Base-by-base conservation (phyloP, 2,329 filamentous ascomycete genomes). In the Colletotrichum horii region DNA sequence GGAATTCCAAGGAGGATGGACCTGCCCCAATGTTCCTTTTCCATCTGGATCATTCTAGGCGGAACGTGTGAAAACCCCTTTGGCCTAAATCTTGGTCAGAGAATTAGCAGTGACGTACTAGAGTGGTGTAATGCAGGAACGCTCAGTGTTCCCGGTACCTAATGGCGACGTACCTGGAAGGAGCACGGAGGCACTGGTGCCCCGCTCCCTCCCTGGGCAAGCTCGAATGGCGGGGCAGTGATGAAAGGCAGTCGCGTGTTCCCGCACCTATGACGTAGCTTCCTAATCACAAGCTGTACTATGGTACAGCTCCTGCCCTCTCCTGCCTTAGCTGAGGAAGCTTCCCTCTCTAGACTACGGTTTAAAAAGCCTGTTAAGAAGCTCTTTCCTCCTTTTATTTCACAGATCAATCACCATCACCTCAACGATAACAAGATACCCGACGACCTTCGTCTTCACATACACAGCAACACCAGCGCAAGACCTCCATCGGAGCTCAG, bases 241-340 rank as follows among this genome's bases (percentile, higher is more conserved):
- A 65, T 70, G 55, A 62, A 74, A 71, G 67, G 52, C 65, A 75
- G 71, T 77, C 71, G 76, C 65, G 76, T 72, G 76, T 77, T 77
- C 52, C 56, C 71, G 64, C 75, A 71, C 67, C 64, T 73, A 78
- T 78, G 76, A 78, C 76, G 76, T 78, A 78, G 71, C 72, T 77
- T 62, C 19, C 36, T 15, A 62, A 74, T 71, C 76, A 76, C 76
- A 65, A 77, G 75, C 74, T 66, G 68, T 38, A n/a, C n/a, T n/a
- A n/a, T n/a, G n/a, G n/a, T n/a, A 66, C 66, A 74, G 74, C 70
- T 64, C 66, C 62, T 52, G 71, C 75, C 43, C 43, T 48, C 55
- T 36, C 28, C 52, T 55, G 52, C 38, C 28, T 16, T 19, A 69
- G 58, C 66, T 76, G 74, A 52, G 70, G 43, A 64, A 75, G 73